Evolutionary conservation across 306 rosid species (phyloP).

Genomic region (Canavalia gladiata): DNA sequence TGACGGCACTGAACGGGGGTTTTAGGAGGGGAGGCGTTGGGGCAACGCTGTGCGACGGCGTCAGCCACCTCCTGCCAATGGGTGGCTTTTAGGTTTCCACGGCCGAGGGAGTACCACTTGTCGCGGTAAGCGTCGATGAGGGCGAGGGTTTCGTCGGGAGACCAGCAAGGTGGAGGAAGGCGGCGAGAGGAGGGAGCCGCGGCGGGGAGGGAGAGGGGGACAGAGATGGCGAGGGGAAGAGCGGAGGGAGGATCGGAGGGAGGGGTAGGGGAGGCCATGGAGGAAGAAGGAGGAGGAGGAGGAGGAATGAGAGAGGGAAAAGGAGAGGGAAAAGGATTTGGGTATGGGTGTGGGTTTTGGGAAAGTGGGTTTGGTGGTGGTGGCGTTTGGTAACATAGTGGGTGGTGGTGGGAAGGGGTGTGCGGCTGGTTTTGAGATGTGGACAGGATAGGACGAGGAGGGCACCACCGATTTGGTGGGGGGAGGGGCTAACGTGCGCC

Average conservation of each 20-base stretch:
- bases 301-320: background rate
- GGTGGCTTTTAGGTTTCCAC: slow-evolving; percentile 90
- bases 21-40: slow-evolving; percentile 81
- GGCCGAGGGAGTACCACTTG: slow-evolving; percentile 98
- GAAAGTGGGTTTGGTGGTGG: slow-evolving; percentile 40
- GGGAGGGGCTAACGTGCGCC: slow-evolving; percentile 58
- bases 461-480: slow-evolving; percentile 90
- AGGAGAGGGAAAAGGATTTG: background rate
- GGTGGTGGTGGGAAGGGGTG: slow-evolving; percentile 51
- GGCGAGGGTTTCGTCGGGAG: slow-evolving; percentile 93
- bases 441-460: slow-evolving; percentile 69
- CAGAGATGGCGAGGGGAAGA: slow-evolving; percentile 53
- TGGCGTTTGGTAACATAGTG: slow-evolving; percentile 60
- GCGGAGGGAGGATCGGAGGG: slow-evolving; percentile 44
- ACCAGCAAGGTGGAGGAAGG: slow-evolving; percentile 97
- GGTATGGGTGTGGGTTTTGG: background rate
- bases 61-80: slow-evolving; percentile 99
- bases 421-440: slow-evolving; percentile 86
- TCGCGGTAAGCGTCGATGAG: slow-evolving; percentile 90
- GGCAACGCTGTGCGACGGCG: slow-evolving; percentile 71
- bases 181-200: slow-evolving; percentile 69
- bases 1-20: slow-evolving; percentile 99
- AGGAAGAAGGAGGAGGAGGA: slow-evolving; percentile 7
- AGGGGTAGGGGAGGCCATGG: slow-evolving; percentile 62
- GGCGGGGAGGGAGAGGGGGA: slow-evolving; percentile 57